phyloP scores from a whole-genome alignment of 768 basidiomycete species.

The Panellus pusillus region DNA sequence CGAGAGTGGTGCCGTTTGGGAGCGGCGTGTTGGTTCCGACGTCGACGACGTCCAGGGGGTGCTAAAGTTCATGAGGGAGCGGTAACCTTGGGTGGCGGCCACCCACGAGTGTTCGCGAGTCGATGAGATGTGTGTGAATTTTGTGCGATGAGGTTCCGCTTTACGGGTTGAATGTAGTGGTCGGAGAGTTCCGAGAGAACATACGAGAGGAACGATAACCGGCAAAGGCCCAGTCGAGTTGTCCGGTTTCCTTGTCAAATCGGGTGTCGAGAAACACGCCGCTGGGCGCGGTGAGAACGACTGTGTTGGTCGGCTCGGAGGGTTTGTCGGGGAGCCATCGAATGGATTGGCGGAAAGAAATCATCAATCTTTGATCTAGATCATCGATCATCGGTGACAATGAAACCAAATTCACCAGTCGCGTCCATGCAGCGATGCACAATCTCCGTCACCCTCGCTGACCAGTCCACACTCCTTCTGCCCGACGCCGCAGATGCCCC shows the following conservation, averaged over 20 bases:
- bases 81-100: not conserved
- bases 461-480: constrained; percentile 2
- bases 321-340: constrained; percentile 34
- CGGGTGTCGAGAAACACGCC: constrained; percentile 38
- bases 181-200: not conserved
- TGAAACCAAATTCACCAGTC: not conserved
- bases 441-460: constrained; percentile 8
- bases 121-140: constrained; percentile 33
- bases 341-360: constrained; percentile 28
- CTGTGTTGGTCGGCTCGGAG: constrained; percentile 35
- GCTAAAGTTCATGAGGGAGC: constrained; percentile 1
- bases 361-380: not conserved
- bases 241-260: constrained; percentile 29
- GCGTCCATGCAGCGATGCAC: constrained; percentile 16
- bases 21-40: constrained; percentile 27
- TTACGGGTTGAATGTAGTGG: not conserved
- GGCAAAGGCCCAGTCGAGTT: constrained; percentile 41
- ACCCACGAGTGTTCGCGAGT: constrained; percentile 32
- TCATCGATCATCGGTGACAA: not conserved
- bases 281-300: constrained; percentile 33
- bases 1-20: constrained; percentile 30
- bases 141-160: constrained; percentile 22
- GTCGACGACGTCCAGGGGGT: constrained; percentile 25
- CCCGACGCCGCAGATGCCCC: not conserved
- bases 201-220: constrained; percentile 30